Evolutionary conservation across 495 filamentous ascomycete species (phyloP).

Genomic region (Penicillium argentinense): DNA sequence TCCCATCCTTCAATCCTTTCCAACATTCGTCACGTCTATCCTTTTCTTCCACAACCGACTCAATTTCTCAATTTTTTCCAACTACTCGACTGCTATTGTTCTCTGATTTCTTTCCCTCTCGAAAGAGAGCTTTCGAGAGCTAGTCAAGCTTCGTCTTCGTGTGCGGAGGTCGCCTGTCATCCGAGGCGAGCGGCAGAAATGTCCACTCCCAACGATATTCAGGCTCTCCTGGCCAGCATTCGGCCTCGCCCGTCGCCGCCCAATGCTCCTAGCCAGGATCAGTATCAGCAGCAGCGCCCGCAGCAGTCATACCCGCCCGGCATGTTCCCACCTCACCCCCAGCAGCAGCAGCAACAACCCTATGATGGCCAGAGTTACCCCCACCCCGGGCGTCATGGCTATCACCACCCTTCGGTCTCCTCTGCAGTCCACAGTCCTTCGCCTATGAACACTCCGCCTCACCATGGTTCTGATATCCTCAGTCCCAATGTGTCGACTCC

Average conservation of each 20-base stretch:
- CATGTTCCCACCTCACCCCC: constrained; percentile 35
- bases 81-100: neutral
- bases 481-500: constrained; percentile 49
- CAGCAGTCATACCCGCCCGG: constrained; percentile 30
- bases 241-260: constrained; percentile 42
- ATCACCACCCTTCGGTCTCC: constrained; percentile 50
- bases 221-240: constrained; percentile 50
- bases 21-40: constrained; percentile 1
- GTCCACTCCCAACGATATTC: constrained; percentile 51
- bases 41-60: neutral
- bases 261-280: constrained; percentile 36
- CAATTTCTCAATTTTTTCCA: constrained; percentile 5
- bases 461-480: constrained; percentile 50
- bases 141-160: constrained; percentile 29
- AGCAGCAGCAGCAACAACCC: constrained; percentile 16
- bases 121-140: constrained; percentile 40
- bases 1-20: neutral
- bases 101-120: constrained; percentile 30
- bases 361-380: constrained; percentile 41
- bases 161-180: constrained; percentile 31
- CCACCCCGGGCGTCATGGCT: constrained; percentile 37
- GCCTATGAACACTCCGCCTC: constrained; percentile 44
- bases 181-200: constrained; percentile 48
- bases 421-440: constrained; percentile 44
- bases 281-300: constrained; percentile 29